A percentile compares a stretch with the other conserved stretches of the same genome.
Conservation (phyloP, 2,329 filamentous ascomycete genomes). For the Drechmeria coniospora region DNA sequence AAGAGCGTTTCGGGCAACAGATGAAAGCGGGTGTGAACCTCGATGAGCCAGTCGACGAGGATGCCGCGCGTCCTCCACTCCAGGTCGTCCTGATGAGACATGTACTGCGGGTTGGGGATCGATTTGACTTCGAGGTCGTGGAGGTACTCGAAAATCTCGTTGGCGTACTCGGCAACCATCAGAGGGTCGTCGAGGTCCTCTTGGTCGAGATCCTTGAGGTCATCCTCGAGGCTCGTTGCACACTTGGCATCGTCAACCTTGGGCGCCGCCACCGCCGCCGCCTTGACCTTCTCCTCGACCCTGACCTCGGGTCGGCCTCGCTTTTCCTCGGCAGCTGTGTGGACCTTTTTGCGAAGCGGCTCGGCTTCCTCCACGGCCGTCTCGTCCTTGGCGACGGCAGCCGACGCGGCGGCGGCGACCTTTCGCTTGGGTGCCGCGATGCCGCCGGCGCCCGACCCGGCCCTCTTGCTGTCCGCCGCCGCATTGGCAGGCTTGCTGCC, state of each 20-base stretch:
- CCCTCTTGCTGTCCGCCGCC: constrained; percentile 49
- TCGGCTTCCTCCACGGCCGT: constrained; percentile 45
- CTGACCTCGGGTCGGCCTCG: constrained; percentile 10
- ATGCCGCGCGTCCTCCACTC: constrained; percentile 99
- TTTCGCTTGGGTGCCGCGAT: constrained; percentile 57
- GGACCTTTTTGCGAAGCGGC: constrained; percentile 50
- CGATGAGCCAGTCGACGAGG: constrained; percentile 93
- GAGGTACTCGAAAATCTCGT: constrained; percentile 94
- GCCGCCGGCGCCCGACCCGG: constrained; percentile 56
- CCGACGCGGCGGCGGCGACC: constrained; percentile 32
- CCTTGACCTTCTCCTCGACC: constrained; percentile 15
- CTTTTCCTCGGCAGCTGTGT: constrained; percentile 38
- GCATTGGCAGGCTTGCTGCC: constrained; percentile 56
- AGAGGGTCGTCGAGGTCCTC: constrained; percentile 88
- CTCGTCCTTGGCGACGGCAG: constrained; percentile 41
- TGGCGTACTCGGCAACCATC: constrained; percentile 96
- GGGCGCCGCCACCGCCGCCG: neutral
- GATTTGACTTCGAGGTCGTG: constrained; percentile 67
- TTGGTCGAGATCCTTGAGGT: constrained; percentile 53
- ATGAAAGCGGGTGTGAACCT: constrained; percentile 94
- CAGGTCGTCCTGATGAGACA: constrained; percentile 83
- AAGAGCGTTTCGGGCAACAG: constrained; percentile 92
- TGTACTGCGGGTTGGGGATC: constrained; percentile 83
- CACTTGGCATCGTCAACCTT: constrained; percentile 10
- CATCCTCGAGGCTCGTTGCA: constrained; percentile 15